Percentiles rank a stretch among this genome's conserved stretches.
phyloP scores from a whole-genome alignment of 257 asterid species.

The Salvia miltiorrhiza region DNA sequence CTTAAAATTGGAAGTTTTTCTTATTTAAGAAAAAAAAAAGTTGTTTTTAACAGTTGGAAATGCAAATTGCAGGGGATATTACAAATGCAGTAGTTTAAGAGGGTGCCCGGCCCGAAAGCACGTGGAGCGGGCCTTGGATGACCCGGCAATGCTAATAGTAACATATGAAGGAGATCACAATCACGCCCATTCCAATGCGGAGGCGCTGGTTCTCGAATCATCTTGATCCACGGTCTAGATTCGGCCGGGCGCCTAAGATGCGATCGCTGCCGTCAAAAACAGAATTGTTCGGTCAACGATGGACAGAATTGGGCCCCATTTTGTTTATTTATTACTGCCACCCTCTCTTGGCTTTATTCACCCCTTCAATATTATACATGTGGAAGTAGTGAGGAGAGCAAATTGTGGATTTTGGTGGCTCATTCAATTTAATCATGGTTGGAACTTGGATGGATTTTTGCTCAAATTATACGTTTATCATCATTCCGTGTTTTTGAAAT shows the following conservation, averaged over 20 bases:
- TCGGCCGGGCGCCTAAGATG: neutral
- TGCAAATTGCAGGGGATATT: slow-evolving; percentile 56
- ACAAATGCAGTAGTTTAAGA: slow-evolving; percentile 64
- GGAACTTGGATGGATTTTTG: neutral
- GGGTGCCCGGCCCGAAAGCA: slow-evolving; percentile 77
- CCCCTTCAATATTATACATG: slow-evolving; percentile 23
- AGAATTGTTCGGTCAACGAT: slow-evolving; percentile 21
- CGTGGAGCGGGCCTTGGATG: slow-evolving; percentile 67
- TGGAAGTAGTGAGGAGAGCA: slow-evolving; percentile 21
- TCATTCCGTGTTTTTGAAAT: neutral
- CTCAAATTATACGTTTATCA: slow-evolving; percentile 19
- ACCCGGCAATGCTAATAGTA: slow-evolving; percentile 57
- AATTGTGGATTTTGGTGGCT: slow-evolving; percentile 44
- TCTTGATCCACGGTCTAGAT: slow-evolving; percentile 32
- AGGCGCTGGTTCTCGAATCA: slow-evolving; percentile 54
- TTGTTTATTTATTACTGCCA: slow-evolving; percentile 19
- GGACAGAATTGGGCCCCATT: slow-evolving; percentile 21
- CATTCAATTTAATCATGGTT: neutral
- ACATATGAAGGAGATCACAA: slow-evolving; percentile 70
- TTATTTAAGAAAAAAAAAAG: too few relatives aligned
- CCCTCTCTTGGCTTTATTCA: slow-evolving; percentile 1
- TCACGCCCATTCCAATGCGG: slow-evolving; percentile 43
- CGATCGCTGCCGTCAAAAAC: slow-evolving; percentile 25
- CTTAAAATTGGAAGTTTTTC: too few relatives aligned
- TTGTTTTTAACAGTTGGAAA: too few relatives aligned